Percentiles rank a stretch among this genome's conserved stretches.
These are phyloP conservation scores for Aspergillus haitiensis DNA, from an alignment of 495 filamentous ascomycete genomes.

Conservation along the genomic window DNA sequence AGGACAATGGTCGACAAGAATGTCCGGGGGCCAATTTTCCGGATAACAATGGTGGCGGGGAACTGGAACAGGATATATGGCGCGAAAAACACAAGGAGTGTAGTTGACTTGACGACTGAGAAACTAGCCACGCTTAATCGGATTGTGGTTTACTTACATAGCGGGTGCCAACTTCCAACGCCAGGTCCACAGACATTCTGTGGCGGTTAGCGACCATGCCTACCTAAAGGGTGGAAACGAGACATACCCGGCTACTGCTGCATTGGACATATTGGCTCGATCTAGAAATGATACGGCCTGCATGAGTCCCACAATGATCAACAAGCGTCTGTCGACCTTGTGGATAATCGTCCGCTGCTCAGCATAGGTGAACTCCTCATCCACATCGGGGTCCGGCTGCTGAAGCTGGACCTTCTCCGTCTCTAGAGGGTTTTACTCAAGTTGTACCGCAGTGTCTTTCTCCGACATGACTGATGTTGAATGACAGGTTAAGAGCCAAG, in stretches of 20 bases:
- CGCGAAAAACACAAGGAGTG: slow-evolving; percentile 58
- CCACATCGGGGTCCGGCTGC: not conserved
- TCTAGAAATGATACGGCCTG: not conserved
- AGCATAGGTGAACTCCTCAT: not conserved
- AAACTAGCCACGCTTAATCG: not conserved
- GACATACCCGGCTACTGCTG: not conserved
- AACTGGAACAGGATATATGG: slow-evolving; percentile 58
- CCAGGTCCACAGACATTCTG: slow-evolving; percentile 47
- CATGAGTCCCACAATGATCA: not conserved
- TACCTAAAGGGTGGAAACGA: too few relatives aligned
- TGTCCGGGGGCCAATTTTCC: slow-evolving; percentile 54
- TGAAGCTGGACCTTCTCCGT: not conserved
- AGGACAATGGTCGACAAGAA: slow-evolving; percentile 48
- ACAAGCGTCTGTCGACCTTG: not conserved
- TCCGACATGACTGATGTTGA: not conserved
- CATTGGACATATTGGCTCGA: not conserved
- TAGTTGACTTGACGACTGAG: slow-evolving; percentile 35
- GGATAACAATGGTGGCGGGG: slow-evolving; percentile 47
- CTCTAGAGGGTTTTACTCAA: not conserved
- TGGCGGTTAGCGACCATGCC: too few relatives aligned
- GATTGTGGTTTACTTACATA: slow-evolving; percentile 8
- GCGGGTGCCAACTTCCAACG: slow-evolving; percentile 33
- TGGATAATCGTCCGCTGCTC: not conserved
- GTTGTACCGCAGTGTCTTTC: not conserved
- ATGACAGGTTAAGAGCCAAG: not conserved